Evolutionary conservation across 2,329 filamentous ascomycete species (phyloP).

Genomic region (Botrytis cinerea): DNA sequence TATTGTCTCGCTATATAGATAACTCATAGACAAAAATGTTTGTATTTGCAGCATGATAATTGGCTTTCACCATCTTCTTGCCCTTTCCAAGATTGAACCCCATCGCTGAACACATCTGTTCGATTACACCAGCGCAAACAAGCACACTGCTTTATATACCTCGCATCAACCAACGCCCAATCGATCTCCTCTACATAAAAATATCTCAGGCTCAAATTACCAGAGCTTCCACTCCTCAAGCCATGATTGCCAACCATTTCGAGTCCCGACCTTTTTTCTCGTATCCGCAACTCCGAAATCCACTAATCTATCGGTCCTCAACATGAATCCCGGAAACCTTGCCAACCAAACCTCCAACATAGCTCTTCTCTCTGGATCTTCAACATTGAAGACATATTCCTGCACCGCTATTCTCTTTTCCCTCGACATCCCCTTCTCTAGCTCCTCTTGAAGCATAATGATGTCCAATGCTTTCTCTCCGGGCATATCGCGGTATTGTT

Average conservation of each 20-base stretch:
- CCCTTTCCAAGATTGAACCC: background rate
- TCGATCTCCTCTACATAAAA: background rate
- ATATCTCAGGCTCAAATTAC: background rate
- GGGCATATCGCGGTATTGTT: background rate
- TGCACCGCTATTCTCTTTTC: slow-evolving; percentile 4
- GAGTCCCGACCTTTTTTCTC: background rate
- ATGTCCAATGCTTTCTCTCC: background rate
- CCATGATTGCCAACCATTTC: slow-evolving; percentile 1
- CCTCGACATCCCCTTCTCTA: slow-evolving; percentile 10
- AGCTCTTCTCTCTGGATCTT: slow-evolving; percentile 10
- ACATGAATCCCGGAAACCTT: slow-evolving; percentile 15
- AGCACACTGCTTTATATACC: background rate
- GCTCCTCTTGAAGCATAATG: slow-evolving; percentile 13
- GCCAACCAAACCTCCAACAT: slow-evolving; percentile 17
- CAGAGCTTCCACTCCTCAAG: slow-evolving; percentile 7
- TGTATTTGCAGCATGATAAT: background rate
- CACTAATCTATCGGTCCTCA: slow-evolving; percentile 11
- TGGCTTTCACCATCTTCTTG: background rate
- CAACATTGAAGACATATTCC: background rate
- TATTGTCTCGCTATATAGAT: background rate
- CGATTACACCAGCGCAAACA: background rate
- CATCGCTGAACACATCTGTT: background rate
- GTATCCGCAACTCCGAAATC: background rate
- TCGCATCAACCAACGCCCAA: background rate
- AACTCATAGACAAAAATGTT: background rate